Evolutionary conservation across 1,139 yeast genomes (phyloP).

Genomic region (Schwanniomyces etchellsii): DNA sequence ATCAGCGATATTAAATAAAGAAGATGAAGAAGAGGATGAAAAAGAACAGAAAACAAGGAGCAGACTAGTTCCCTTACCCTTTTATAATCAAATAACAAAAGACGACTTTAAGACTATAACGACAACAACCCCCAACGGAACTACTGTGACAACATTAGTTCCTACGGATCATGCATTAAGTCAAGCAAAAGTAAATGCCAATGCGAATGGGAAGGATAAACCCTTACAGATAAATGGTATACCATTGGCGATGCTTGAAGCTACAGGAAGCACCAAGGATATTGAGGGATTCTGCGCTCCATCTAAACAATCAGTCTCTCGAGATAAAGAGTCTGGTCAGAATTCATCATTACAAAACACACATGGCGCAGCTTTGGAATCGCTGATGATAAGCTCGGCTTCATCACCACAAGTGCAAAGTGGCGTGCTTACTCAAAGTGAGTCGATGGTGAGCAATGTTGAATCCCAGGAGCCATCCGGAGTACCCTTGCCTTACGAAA

Average conservation of each 20-base stretch:
- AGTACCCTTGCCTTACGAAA: neutral
- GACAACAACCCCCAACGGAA: slow-evolving; percentile 87
- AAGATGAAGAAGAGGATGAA: slow-evolving; percentile 6
- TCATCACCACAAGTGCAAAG: neutral
- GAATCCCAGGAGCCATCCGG: neutral
- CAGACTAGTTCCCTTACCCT: slow-evolving; percentile 73
- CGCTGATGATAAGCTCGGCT: neutral
- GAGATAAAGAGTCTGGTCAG: no score
- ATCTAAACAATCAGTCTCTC: no score
- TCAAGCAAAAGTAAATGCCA: slow-evolving; percentile 53
- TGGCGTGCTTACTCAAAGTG: neutral
- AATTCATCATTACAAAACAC: neutral
- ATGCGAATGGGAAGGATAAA: slow-evolving; percentile 49
- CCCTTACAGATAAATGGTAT: slow-evolving; percentile 75
- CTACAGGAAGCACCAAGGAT: slow-evolving; percentile 62
- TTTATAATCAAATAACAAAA: slow-evolving; percentile 86
- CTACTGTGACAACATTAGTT: slow-evolving; percentile 81
- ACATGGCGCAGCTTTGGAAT: neutral
- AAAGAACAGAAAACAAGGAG: slow-evolving; percentile 8
- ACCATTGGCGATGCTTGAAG: slow-evolving; percentile 73
- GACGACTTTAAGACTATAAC: slow-evolving; percentile 85
- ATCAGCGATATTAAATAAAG: slow-evolving; percentile 6
- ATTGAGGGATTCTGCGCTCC: no score
- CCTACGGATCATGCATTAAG: slow-evolving; percentile 77
- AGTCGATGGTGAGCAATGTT: neutral